Evolutionary conservation across 306 rosid species (phyloP), one percentile per base, ranked within the genome.

Genomic region (Citrullus amarus): DNA sequence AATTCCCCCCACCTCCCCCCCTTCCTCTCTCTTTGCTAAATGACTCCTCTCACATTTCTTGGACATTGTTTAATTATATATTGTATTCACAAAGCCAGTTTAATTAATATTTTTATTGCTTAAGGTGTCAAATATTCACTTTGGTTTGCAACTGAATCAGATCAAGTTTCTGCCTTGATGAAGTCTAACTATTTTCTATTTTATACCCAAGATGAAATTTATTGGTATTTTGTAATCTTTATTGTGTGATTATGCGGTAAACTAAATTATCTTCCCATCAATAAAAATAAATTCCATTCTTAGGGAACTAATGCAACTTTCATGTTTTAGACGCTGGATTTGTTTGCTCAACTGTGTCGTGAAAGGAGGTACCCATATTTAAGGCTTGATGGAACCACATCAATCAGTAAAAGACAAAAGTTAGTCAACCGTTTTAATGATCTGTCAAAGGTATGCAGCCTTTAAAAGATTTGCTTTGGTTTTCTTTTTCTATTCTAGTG

Each of bases 371-470:
- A 94, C 81, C 97, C 98, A 58, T 80, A 87, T 84, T 82, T 94
- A 91, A 90, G 98, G 85, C 98, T 94, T 76, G 98, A 94, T 58
- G 98, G 98, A 46, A 32, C 88, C 28, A 94, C 98, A 57, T 90
- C 98, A 85, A 92, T 94, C 81, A 90, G 93, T 83, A 94, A 94
- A 86, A 87, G 98, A 81, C 98, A 92, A 83, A 94, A 94, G 86
- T 83, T 94, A 78, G 98, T 94, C 76, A 94, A 92, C 86, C 87
- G 86, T 54, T 92, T 94, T 79, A 94, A 94, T 84, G 93, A 94
- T 75, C 85, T 78, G 57, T 87, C 92, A 55, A 92, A 89, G 95
- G 98, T 87, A 80, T 66, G 54, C 39, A 44, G 46, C 60, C 79
- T 78, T 77, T 46, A 36, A 46, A 56, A 56, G 78, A 63, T 39